These are phyloP conservation scores for Graphilbum fragrans DNA, from an alignment of 2,329 filamentous ascomycete species.

Conservation along the genomic window DNA sequence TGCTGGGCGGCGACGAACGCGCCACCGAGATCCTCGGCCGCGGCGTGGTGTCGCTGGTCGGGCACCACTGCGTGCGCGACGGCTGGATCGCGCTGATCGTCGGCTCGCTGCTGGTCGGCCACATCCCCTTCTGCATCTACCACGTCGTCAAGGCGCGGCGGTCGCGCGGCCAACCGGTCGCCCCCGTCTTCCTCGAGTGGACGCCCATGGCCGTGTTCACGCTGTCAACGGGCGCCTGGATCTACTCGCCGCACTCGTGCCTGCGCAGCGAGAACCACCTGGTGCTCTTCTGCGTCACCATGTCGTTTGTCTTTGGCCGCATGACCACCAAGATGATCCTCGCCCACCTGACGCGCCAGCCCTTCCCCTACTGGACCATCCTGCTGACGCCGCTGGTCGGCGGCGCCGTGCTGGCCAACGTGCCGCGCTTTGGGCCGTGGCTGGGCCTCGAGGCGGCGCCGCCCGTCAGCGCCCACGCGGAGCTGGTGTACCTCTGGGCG, in stretches of 20 bases:
- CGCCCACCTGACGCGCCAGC: conserved; percentile 82
- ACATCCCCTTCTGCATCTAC: conserved; percentile 79
- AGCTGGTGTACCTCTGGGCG: conserved; percentile 69
- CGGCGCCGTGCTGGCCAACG: conserved; percentile 71
- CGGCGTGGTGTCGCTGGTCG: conserved; percentile 47
- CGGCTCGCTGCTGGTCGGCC: conserved; percentile 52
- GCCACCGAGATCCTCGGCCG: conserved; percentile 20
- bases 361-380: conserved; percentile 93
- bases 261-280: conserved; percentile 77
- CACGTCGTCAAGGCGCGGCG: conserved; percentile 73
- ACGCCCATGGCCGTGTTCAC: conserved; percentile 79
- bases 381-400: conserved; percentile 79
- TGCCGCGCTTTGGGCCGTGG: conserved; percentile 60
- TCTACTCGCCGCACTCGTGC: conserved; percentile 79
- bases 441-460: conserved; percentile 17
- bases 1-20: conserved; percentile 42
- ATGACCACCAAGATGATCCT: conserved; percentile 99
- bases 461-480: conserved; percentile 50
- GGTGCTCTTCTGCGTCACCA: conserved; percentile 80
- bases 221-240: conserved; percentile 63
- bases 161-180: conserved; percentile 57
- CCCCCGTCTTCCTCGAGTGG: conserved; percentile 87
- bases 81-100: conserved; percentile 71
- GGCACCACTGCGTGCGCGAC: conserved; percentile 66
- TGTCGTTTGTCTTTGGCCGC: conserved; percentile 94